Conservation (phyloP, 345 rosid species). For the Erodium maritimum region DNA sequence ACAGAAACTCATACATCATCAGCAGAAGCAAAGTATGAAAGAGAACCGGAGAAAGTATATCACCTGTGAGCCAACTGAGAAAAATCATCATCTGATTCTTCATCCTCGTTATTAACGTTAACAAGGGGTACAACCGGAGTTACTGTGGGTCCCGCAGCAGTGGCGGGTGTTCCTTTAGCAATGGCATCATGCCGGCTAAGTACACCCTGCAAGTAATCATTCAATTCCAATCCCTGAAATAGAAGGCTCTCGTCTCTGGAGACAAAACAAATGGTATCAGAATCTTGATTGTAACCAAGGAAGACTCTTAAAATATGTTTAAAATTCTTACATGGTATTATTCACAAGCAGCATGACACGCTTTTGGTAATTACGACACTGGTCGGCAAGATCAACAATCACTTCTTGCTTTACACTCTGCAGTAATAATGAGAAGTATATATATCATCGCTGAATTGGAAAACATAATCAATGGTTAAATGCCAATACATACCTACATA, state of each 20-base stretch:
- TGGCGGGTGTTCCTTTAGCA: slow-evolving; percentile 39
- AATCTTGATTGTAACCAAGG: slow-evolving; percentile 4
- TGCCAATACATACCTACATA: too few species aligned
- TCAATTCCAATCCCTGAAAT: slow-evolving; percentile 72
- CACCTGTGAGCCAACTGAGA: slow-evolving; percentile 78
- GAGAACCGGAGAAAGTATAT: not conserved
- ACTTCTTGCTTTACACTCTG: slow-evolving; percentile 85
- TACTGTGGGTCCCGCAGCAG: slow-evolving; percentile 18
- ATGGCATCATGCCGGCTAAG: slow-evolving; percentile 71
- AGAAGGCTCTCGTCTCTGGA: slow-evolving; percentile 75
- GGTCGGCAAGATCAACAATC: slow-evolving; percentile 80
- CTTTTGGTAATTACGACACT: slow-evolving; percentile 76
- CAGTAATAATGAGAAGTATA: slow-evolving; percentile 12
- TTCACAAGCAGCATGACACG: slow-evolving; percentile 80
- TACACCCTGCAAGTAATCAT: slow-evolving; percentile 80
- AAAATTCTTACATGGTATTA: slow-evolving; percentile 44
- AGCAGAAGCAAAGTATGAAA: not conserved
- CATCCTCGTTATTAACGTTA: slow-evolving; percentile 55
- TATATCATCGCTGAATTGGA: too few species aligned
- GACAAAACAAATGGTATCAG: slow-evolving; percentile 10
- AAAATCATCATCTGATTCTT: slow-evolving; percentile 85
- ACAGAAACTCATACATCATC: too few species aligned
- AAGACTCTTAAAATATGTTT: slow-evolving; percentile 2
- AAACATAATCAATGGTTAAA: too few species aligned
- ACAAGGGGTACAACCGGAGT: slow-evolving; percentile 39